Conservation (phyloP, 768 basidiomycete genomes). For the Trametes punicea region DNA sequence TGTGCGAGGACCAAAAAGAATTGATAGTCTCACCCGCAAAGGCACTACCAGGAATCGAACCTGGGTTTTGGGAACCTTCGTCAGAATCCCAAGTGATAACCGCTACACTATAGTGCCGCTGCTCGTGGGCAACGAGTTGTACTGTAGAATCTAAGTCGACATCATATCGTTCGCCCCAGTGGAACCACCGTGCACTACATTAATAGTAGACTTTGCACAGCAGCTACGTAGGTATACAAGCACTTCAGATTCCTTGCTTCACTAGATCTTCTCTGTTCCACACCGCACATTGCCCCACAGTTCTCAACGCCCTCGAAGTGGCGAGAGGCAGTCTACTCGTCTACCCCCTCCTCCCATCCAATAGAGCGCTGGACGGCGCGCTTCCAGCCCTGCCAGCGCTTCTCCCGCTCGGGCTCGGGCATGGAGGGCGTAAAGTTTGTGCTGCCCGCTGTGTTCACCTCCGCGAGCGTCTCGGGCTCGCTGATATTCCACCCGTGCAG, state of each 20-base stretch:
- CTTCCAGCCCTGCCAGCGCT: constrained; percentile 81
- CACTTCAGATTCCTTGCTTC: no score
- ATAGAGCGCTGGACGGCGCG: constrained; percentile 81
- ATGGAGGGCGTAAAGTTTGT: constrained; percentile 62
- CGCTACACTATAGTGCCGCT: constrained; percentile 19
- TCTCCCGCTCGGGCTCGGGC: constrained; percentile 50
- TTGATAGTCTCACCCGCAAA: neutral
- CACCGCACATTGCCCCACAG: no score
- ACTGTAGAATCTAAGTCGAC: no score
- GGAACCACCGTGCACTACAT: neutral
- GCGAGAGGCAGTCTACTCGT: constrained; percentile 4
- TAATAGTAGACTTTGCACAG: neutral
- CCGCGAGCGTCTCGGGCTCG: constrained; percentile 74
- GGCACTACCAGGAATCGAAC: constrained; percentile 20
- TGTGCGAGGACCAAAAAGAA: neutral
- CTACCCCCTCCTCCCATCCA: constrained; percentile 63
- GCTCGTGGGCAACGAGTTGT: no score
- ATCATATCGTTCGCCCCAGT: neutral
- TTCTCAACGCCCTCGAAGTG: neutral
- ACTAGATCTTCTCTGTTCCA: neutral
- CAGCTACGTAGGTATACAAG: constrained; percentile 6
- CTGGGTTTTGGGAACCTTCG: constrained; percentile 18
- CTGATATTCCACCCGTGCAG: constrained; percentile 91
- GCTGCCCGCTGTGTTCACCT: constrained; percentile 86
- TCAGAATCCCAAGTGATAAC: constrained; percentile 20